Evolutionary conservation across 345 rosid genomes (phyloP).

Genomic region (Brassica napus): DNA sequence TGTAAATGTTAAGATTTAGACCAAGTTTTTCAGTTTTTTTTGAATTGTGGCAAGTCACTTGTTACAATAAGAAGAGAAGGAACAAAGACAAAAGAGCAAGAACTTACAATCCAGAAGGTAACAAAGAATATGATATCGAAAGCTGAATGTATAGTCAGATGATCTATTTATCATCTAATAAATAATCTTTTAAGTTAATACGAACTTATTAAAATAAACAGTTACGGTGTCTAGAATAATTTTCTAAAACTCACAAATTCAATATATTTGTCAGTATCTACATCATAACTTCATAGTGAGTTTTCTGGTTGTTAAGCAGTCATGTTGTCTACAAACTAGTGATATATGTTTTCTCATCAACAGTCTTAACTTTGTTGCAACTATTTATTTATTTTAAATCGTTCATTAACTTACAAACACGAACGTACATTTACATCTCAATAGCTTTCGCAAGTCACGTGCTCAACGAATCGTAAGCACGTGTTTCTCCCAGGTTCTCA

Average conservation of each 20-base stretch:
- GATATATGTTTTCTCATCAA: neutral
- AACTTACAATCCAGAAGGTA: too few relatives aligned
- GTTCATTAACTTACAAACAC: slow-evolving; percentile 1
- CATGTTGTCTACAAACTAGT: slow-evolving; percentile 19
- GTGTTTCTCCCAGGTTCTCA: slow-evolving; percentile 20
- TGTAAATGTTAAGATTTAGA: too few relatives aligned
- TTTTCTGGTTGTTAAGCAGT: neutral
- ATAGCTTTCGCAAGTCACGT: slow-evolving; percentile 14
- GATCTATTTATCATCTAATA: neutral
- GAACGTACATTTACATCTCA: neutral
- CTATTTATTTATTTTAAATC: neutral
- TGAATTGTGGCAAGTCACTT: too few relatives aligned
- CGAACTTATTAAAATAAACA: neutral
- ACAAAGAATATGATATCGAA: neutral
- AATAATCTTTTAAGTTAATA: neutral
- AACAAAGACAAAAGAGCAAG: too few relatives aligned
- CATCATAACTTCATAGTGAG: neutral
- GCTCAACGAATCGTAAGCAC: slow-evolving; percentile 16
- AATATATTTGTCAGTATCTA: slow-evolving; percentile 12
- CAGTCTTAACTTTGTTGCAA: neutral
- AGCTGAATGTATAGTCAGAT: neutral
- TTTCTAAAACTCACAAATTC: neutral
- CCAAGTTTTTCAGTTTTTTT: too few relatives aligned
- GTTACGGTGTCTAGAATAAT: neutral
- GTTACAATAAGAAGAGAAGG: too few relatives aligned